Evolutionary conservation across 129 eudicot genomes (phyloP).

Genomic region (sunflower (Helianthus annuus)): HanXRQr2.0-SUNRISE NC_035447.2:120041101-120041600

Average conservation of each 20-base stretch:
- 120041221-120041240: constrained; percentile 20
- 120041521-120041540: constrained; percentile 13
- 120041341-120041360: constrained; percentile 18
- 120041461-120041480: constrained; percentile 30
- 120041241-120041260: background rate
- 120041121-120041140: constrained; percentile 5
- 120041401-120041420: constrained; percentile 14
- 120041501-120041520: constrained; percentile 14
- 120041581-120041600: constrained; percentile 35
- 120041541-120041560: constrained; percentile 25
- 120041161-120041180: background rate
- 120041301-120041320: constrained; percentile 23
- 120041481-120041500: constrained; percentile 26
- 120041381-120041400: constrained; percentile 16
- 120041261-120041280: constrained; percentile 27
- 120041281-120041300: constrained; percentile 20
- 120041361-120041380: constrained; percentile 29
- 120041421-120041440: constrained; percentile 19
- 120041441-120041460: constrained; percentile 5
- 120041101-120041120: background rate
- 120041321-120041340: constrained; percentile 31
- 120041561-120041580: constrained; percentile 14
- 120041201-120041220: constrained; percentile 4
- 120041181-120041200: constrained; percentile 20
- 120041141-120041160: constrained; percentile 18